phyloP scores from a whole-genome alignment of 192 early-diverging fungal species.

The Coemansia sp. region DNA sequence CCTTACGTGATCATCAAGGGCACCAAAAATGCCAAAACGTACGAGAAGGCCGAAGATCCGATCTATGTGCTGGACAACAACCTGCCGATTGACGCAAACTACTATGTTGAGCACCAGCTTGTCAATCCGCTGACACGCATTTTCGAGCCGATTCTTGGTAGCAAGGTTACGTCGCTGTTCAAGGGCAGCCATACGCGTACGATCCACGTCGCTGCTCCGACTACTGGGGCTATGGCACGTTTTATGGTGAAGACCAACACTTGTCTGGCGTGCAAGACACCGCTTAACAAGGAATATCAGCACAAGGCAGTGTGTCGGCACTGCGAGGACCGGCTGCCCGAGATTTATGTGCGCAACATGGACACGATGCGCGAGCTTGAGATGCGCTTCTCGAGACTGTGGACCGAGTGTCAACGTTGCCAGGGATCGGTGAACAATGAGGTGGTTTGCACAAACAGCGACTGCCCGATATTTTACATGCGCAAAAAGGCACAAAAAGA shows the following conservation, averaged over 20 bases:
- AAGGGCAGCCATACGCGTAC: constrained; percentile 75
- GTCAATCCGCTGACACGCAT: constrained; percentile 90
- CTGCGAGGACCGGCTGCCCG: constrained; percentile 68
- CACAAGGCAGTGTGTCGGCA: constrained; percentile 78
- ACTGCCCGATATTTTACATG: constrained; percentile 99
- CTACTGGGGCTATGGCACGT: constrained; percentile 86
- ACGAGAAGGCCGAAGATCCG: constrained; percentile 98
- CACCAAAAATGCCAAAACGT: constrained; percentile 81
- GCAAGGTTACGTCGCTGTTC: constrained; percentile 78
- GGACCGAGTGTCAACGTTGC: constrained; percentile 98
- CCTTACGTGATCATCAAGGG: constrained; percentile 95
- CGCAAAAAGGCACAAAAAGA: constrained; percentile 96
- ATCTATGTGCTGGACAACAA: constrained; percentile 98
- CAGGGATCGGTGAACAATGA: constrained; percentile 94
- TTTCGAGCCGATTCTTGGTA: constrained; percentile 95
- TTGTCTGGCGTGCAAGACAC: constrained; percentile 89
- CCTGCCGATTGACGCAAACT: constrained; percentile 93
- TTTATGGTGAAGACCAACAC: constrained; percentile 92
- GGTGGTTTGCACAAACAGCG: constrained; percentile 90
- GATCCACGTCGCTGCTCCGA: constrained; percentile 83
- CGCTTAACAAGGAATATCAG: constrained; percentile 62
- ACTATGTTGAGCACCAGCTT: constrained; percentile 96
- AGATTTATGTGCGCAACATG: constrained; percentile 78
- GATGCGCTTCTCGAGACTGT: constrained; percentile 78
- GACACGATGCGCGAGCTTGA: constrained; percentile 70